Evolutionary conservation across 2,329 filamentous ascomycete species (phyloP).

Genomic region (Fusarium compactum): DNA sequence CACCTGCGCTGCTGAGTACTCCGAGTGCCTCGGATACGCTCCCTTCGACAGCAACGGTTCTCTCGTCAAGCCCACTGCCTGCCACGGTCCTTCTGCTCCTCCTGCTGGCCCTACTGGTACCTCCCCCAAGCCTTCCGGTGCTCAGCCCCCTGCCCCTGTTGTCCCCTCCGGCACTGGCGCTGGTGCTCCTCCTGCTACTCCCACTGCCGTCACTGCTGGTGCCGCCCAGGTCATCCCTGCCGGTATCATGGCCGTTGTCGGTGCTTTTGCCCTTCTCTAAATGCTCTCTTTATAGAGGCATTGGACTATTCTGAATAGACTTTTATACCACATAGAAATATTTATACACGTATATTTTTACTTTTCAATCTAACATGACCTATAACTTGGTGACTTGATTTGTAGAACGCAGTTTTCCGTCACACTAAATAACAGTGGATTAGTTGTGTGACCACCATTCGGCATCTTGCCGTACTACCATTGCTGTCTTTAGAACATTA

Average conservation of each 20-base stretch:
- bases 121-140: constrained; percentile 24
- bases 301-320: constrained; percentile 5
- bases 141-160: constrained; percentile 35
- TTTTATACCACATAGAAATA: background rate
- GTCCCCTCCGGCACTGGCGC: constrained; percentile 3
- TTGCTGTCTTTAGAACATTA: rapidly evolving
- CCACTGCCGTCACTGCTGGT: constrained; percentile 32
- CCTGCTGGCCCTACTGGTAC: constrained; percentile 27
- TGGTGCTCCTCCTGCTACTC: constrained; percentile 10
- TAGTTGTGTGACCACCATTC: rapidly evolving
- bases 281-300: background rate
- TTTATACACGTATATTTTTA: background rate
- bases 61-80: constrained; percentile 10
- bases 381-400: background rate
- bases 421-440: rapidly evolving
- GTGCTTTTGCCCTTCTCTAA: constrained; percentile 46
- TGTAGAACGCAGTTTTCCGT: background rate
- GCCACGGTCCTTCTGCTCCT: constrained; percentile 5
- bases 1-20: constrained; percentile 12
- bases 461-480: rapidly evolving
- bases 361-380: background rate
- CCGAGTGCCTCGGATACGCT: constrained; percentile 18
- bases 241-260: constrained; percentile 43
- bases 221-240: constrained; percentile 40
- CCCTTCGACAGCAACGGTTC: constrained; percentile 14